phyloP scores from a whole-genome alignment of 177 flowering plant genomes.

The Vitis hybrid region DNA sequence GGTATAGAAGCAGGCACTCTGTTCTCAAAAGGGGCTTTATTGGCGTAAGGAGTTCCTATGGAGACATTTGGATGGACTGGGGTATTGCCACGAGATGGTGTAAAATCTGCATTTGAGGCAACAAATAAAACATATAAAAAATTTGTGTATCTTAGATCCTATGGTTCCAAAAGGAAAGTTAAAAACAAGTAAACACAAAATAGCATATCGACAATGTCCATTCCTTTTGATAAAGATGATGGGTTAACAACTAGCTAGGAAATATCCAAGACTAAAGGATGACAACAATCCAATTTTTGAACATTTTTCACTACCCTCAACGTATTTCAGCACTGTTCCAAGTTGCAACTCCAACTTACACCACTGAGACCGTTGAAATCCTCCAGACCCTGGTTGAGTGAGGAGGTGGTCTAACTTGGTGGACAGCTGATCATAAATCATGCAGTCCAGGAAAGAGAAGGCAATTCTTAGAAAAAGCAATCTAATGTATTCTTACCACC shows the following conservation, averaged over 20 bases:
- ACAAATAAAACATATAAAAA: neutral
- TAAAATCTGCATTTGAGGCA: constrained; percentile 60
- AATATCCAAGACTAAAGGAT: neutral
- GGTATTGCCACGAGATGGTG: constrained; percentile 67
- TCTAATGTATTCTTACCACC: constrained; percentile 58
- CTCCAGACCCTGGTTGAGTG: neutral
- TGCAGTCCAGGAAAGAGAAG: neutral
- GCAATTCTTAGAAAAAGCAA: neutral
- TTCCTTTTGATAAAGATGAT: neutral
- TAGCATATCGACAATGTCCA: no score
- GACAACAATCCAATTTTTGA: neutral
- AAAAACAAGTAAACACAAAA: neutral
- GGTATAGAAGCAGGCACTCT: constrained; percentile 16
- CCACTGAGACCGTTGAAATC: neutral
- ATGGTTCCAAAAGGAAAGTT: neutral
- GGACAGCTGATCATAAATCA: no score
- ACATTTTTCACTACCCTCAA: neutral
- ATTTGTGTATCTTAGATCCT: no score
- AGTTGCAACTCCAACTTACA: neutral
- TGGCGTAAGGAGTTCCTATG: constrained; percentile 29
- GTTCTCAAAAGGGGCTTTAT: constrained; percentile 16
- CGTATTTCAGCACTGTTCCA: neutral
- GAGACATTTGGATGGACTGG: constrained; percentile 44
- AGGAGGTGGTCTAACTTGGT: neutral
- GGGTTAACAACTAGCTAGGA: neutral